Percentiles rank a stretch among this genome's conserved stretches.
phyloP scores from a whole-genome alignment of 1,139 yeast genomes.

The Meyerozyma sp. region DNA sequence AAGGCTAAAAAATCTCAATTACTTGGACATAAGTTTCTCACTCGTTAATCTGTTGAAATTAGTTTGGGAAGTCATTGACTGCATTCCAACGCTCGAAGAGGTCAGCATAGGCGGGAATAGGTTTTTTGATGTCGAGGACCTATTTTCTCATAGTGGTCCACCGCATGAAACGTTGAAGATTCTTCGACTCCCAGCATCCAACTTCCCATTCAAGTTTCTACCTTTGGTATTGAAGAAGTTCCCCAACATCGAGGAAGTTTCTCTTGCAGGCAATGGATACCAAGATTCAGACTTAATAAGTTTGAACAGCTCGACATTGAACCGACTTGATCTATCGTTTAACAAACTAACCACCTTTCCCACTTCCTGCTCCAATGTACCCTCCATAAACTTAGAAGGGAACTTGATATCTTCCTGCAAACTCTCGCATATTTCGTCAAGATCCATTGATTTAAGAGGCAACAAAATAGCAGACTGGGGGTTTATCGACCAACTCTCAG shows the following conservation, averaged over 20 bases:
- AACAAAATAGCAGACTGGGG: constrained; percentile 45
- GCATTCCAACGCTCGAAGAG: constrained; percentile 31
- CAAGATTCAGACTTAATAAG: constrained; percentile 15
- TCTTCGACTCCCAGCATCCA: constrained; percentile 13
- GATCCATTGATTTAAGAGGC: constrained; percentile 40
- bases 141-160: neutral
- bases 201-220: constrained; percentile 6
- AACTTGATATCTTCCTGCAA: constrained; percentile 16
- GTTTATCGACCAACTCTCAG: constrained; percentile 35
- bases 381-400: constrained; percentile 18
- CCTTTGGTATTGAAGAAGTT: constrained; percentile 27
- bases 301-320: constrained; percentile 10
- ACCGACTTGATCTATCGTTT: constrained; percentile 38
- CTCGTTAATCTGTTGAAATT: constrained; percentile 39
- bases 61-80: constrained; percentile 30
- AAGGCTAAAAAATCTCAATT: constrained; percentile 21
- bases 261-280: constrained; percentile 45
- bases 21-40: constrained; percentile 61
- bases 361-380: constrained; percentile 6
- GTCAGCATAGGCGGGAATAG: constrained; percentile 64
- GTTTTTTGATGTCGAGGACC: constrained; percentile 18
- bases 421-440: neutral
- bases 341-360: constrained; percentile 36
- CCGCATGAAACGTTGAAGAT: constrained; percentile 2
- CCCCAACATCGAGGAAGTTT: constrained; percentile 38